Percentiles rank a stretch among this genome's conserved stretches.
Evolutionary conservation across 108 stramenopile genomes (phyloP).

Genomic region (Thalassiosira profunda): DNA sequence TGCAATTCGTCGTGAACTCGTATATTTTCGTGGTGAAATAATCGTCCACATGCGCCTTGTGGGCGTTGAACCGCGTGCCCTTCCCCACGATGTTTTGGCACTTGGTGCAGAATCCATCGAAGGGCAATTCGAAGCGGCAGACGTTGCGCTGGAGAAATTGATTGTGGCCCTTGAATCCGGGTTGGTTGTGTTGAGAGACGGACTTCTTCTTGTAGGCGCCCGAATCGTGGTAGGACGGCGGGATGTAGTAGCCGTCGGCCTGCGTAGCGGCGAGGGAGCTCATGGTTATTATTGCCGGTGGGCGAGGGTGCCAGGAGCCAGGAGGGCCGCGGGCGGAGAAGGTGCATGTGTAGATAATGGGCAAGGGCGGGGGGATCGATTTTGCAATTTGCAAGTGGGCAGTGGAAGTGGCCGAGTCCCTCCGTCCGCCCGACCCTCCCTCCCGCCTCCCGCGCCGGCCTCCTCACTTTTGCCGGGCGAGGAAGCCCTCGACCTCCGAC

Average conservation of each 20-base stretch:
- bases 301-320: no score
- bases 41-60: conserved; percentile 81
- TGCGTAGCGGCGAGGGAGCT: conserved; percentile 90
- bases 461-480: no score
- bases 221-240: conserved; percentile 74
- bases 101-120: conserved; percentile 82
- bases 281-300: conserved; percentile 74
- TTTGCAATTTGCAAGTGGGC: no score
- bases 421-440: no score
- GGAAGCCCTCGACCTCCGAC: no score
- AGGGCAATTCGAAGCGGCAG: conserved; percentile 96
- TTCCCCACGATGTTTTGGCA: conserved; percentile 78
- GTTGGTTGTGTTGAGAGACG: conserved; percentile 59
- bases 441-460: no score
- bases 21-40: conserved; percentile 92
- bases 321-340: no score
- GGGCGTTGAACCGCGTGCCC: conserved; percentile 96
- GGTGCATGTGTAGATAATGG: no score
- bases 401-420: no score
- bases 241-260: conserved; percentile 93
- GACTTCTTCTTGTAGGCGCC: conserved; percentile 80
- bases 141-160: conserved; percentile 88
- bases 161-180: conserved; percentile 80
- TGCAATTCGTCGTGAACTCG: conserved; percentile 94
- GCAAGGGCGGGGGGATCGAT: no score